These are phyloP conservation scores for Mycosphaerelloides madeirae DNA, from an alignment of 2,329 filamentous ascomycete species.

Conservation along the genomic window DNA sequence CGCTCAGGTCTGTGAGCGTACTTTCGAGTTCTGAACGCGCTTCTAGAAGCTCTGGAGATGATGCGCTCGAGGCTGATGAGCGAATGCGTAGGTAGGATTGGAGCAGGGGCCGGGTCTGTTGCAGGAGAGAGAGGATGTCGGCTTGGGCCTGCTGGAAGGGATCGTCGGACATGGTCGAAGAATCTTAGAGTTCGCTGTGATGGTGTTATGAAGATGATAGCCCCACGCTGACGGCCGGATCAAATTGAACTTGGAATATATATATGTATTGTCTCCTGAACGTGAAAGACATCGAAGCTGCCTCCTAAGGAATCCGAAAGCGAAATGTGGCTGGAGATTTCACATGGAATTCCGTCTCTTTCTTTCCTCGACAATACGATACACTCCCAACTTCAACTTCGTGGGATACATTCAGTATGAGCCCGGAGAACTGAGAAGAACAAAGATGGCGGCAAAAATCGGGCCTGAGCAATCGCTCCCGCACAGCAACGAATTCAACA, in stretches of 20 bases:
- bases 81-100: conserved; percentile 94
- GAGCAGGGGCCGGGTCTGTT: conserved; percentile 78
- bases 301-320: no score
- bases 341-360: conserved; percentile 2
- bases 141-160: conserved; percentile 50
- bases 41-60: conserved; percentile 65
- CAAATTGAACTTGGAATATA: no score
- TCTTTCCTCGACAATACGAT: neutral
- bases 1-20: conserved; percentile 66
- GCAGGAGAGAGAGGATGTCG: conserved; percentile 81
- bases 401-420: no score
- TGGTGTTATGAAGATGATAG: no score
- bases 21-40: conserved; percentile 70
- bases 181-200: no score
- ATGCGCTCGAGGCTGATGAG: conserved; percentile 66
- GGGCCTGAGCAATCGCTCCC: conserved; percentile 57
- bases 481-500: conserved; percentile 60
- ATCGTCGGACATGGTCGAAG: conserved; percentile 35
- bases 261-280: no score
- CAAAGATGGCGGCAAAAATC: conserved; percentile 27
- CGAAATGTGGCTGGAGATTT: neutral
- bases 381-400: no score
- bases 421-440: no score
- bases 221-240: no score
- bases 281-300: no score